These are phyloP conservation scores for Boechera stricta DNA, from an alignment of 345 rosid genomes.

Conservation along the genomic window DNA sequence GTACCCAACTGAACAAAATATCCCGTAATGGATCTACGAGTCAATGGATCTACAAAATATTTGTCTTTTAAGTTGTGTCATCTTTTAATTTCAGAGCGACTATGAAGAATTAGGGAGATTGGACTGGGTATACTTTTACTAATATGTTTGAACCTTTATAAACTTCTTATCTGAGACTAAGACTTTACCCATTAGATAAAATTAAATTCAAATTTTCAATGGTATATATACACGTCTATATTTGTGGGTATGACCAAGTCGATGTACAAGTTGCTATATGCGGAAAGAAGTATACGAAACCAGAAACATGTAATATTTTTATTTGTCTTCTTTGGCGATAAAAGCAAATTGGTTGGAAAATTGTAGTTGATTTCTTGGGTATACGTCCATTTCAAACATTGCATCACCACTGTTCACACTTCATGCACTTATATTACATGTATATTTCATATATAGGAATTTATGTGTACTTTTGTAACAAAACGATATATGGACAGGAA, in stretches of 20 bases:
- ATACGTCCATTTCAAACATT: conserved; percentile 40
- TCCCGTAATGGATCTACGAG: no score
- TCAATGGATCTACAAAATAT: no score
- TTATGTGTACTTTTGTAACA: conserved; percentile 14
- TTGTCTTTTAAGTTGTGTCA: no score
- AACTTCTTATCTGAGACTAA: background rate
- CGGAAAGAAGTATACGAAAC: conserved; percentile 1
- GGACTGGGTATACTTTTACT: background rate
- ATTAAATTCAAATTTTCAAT: background rate
- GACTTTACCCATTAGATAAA: conserved; percentile 1
- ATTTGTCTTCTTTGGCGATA: conserved; percentile 13
- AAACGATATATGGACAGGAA: background rate
- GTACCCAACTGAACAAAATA: no score
- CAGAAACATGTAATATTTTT: conserved; percentile 31
- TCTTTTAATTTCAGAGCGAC: no score
- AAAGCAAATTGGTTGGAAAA: conserved; percentile 24
- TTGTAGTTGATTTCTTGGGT: conserved; percentile 29
- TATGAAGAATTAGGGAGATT: background rate
- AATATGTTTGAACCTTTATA: background rate
- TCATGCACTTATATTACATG: conserved; percentile 26
- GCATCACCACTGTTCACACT: conserved; percentile 39
- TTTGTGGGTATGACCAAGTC: conserved; percentile 22
- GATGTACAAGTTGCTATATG: conserved; percentile 8
- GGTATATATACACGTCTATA: background rate
- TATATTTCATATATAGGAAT: conserved; percentile 4